Base-by-base conservation (phyloP, 495 filamentous ascomycete species). In the Podospora pseudocomata region DNA sequence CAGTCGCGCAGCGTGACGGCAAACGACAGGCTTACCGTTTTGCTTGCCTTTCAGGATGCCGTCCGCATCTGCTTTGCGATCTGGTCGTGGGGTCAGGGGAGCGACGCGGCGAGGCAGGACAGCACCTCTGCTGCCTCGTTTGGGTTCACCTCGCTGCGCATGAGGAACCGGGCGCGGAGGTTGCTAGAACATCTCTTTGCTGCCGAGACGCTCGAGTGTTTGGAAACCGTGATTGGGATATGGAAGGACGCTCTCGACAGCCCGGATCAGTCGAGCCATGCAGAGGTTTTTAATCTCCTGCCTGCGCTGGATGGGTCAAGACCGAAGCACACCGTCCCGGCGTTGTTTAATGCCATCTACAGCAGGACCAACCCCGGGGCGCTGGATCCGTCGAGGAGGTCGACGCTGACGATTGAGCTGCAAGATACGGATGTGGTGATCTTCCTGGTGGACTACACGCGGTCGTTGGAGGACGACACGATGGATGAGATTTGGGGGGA, bases 401-500 rank as follows among this genome's bases (percentile, higher is more conserved):
- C 93, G 19, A 93, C 91, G 0, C 78, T 98, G 70, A 96, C 94
- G 0, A 91, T 93, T 9, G 90, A 89, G 67, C 78, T 98, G 5
- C 86, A 88, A 27, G 94, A 97, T 67, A 84, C 86, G 2, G 93
- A 96, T 71, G 80, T 98, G 18, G 92, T 93, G 9, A 86, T 89
- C 20, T 99, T 98, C 75, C 78, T 98, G 65, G 89, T 95, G 5
- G 90, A 92, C 60, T 99, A 98, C 75, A 89, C 93, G 1, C 85
- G 87, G 26, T 94, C 93, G 3, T 81, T 97, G 16, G 95, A 99
- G 73, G 95, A 99, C 71, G 95, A 99, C 82, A 90, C 95, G n/a
- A 94, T 98, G 84, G 96, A 99, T 73, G 95, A 99, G 78, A 97
- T 99, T 34, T 99, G 95, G 95, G 82, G 86, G 53, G 96, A 99